Evolutionary conservation across 768 basidiomycete genomes (phyloP), one percentile per base, ranked within the genome.

Genomic region (Cystofilobasidium capitatum): DNA sequence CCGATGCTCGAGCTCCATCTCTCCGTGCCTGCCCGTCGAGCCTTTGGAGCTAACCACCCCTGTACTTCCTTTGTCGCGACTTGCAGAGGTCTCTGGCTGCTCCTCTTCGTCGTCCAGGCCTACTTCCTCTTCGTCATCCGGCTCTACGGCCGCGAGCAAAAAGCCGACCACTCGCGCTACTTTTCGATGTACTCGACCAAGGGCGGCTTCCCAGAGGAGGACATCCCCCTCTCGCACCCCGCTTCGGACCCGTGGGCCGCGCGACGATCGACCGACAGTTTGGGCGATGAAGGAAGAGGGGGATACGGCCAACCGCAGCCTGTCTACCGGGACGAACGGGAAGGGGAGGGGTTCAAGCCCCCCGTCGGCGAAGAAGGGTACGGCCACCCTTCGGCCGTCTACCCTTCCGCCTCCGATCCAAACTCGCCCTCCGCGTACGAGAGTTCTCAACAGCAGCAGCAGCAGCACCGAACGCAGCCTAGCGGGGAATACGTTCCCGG

Each of bases 81-180:
- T 42, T 42, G 5, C 58, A 66, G 65, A 24, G 89, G 84, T 10
- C 80, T 96, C 8, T 97, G 92, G 89, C 77, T 88, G 13, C 74
- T 96, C 20, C 80, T 96, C 33, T 83, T 82, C n/a, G 79, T 86
- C 69, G 79, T 88, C 40, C 91, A 94, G 76, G 87, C 87, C 76
- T 72, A 85, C 72, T 72, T 74, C 65, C 59, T 72, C 58, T 60
- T 60, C 39, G 66, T 68, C 42, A 42, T 44, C 13, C 49, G 42
- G 26, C 51, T 62, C 33, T 68, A 68, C 61, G 24, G n/a, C 22
- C 36, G 49, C 17, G 66, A 68, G 54, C 66, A 68, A 45, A 62
- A 49, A 26, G 51, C 47, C 7, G 66, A 68, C 35, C 66, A 68
- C 51, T 40, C n/a, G 8, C 66, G 66, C 22, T 67, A 62, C 61